Percentiles rank a stretch among this genome's conserved stretches.
phyloP scores from a whole-genome alignment of 2,329 filamentous ascomycete species.

The Epichloe typhina region DNA sequence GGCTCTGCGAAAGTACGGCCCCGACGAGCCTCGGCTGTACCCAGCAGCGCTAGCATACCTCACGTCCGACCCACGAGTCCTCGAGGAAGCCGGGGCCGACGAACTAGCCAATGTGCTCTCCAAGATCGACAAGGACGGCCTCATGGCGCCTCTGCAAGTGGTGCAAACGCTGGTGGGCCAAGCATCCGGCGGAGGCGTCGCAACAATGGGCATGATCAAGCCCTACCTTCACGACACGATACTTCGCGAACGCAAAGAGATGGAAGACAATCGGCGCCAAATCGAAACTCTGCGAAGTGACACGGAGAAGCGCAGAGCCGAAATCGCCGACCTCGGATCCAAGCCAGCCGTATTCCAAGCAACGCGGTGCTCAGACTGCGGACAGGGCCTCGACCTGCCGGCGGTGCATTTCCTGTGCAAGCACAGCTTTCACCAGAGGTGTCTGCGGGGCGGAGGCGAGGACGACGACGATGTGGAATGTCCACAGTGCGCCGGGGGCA shows the following conservation, averaged over 20 bases:
- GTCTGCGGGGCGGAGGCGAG: constrained; percentile 40
- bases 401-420: constrained; percentile 95
- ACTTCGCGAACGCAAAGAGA: constrained; percentile 75
- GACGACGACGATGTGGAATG: constrained; percentile 59
- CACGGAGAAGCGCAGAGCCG: constrained; percentile 64
- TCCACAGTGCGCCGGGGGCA: constrained; percentile 70
- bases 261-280: constrained; percentile 63
- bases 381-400: constrained; percentile 66
- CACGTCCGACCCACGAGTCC: constrained; percentile 66
- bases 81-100: constrained; percentile 71
- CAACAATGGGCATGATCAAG: constrained; percentile 96
- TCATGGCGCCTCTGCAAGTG: constrained; percentile 93
- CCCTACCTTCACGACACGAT: constrained; percentile 83
- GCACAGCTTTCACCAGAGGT: constrained; percentile 90
- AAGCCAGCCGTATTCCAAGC: constrained; percentile 86
- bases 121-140: constrained; percentile 77
- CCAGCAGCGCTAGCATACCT: constrained; percentile 88
- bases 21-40: constrained; percentile 82
- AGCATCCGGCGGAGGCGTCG: constrained; percentile 43
- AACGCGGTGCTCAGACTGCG: constrained; percentile 75
- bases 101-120: constrained; percentile 70
- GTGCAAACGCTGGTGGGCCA: constrained; percentile 77
- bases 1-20: constrained; percentile 81
- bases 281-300: constrained; percentile 76
- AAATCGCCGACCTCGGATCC: constrained; percentile 61